Evolutionary conservation across 257 asterid genomes (phyloP), one percentile per base, ranked within the genome.

Genomic region (Capsicum pubescens): DNA sequence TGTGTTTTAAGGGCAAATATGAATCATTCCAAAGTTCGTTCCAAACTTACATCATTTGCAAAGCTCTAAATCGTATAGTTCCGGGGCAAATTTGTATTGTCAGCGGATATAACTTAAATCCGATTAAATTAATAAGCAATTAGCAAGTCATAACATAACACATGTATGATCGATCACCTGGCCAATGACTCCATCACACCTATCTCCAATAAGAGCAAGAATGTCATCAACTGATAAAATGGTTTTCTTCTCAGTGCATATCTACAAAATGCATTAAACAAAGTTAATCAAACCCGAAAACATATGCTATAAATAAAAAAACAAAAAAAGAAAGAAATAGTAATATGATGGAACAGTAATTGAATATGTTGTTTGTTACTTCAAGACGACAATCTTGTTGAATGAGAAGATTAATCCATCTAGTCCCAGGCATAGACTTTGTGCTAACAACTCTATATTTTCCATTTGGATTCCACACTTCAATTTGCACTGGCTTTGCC

Each of bases 171-270:
- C 8, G n/a, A 26, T 48, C 48, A 95, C 98, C 98, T 95, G 99
- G 35, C 99, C 99, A 81, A 95, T 95, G 88, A 95, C 98, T 83
- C 98, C 99, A 89, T 95, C 93, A 61, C 98, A 95, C 90, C 85
- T 91, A 76, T 91, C 88, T 8, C 98, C 99, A 46, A 95, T 95
- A 88, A 94, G 90, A 63, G 94, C 90, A 83, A 95, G 72, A 86
- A 95, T 94, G 69, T 94, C 99, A 81, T 95, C 98, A 81, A 94
- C 98, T 26, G 99, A 95, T 83, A 95, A 88, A 79, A 95, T 95
- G 71, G 98, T 94, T 86, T 95, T 95, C 91, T 91, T 93, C 90
- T 89, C 89, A 0, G 97, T 94, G 92, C 99, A 95, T 84, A 95
- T 86, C 99, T 95, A 89, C 26, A 26, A 46, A 80, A 81, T 66